A percentile compares a stretch with the other conserved stretches of the same genome.
Evolutionary conservation across 78 protist species (phyloP).

Genomic region (Diacronema lutheri): DNA sequence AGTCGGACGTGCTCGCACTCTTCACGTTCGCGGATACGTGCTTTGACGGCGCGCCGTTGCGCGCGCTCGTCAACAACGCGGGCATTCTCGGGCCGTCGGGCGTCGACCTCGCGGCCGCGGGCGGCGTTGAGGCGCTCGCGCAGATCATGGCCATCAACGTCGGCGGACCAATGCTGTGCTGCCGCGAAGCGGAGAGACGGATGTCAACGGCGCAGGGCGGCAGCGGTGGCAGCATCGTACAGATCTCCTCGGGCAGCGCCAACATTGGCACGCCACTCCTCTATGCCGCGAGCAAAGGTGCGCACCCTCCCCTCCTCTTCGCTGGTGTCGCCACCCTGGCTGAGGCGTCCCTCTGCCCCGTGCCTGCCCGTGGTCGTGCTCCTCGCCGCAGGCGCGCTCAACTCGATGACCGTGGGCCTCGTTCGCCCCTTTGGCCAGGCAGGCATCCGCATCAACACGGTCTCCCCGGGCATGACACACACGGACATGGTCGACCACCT

Average conservation of each 20-base stretch:
- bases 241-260: neutral
- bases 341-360: too few species aligned
- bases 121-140: neutral
- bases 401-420: neutral
- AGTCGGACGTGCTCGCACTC: neutral
- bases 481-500: neutral
- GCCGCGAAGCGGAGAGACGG: neutral
- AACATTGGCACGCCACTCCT: constrained; percentile 6
- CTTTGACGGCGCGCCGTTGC: neutral
- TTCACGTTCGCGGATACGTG: neutral
- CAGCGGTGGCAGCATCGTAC: neutral
- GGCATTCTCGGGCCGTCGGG: neutral
- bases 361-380: neutral
- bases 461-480: constrained; percentile 1
- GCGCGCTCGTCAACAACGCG: constrained; percentile 7
- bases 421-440: neutral
- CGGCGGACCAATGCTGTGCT: neutral
- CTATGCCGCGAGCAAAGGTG: neutral
- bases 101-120: neutral
- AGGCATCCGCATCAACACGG: neutral
- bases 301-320: too few species aligned
- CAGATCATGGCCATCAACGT: neutral
- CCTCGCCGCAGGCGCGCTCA: neutral
- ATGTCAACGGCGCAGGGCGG: neutral
- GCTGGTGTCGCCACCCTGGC: too few species aligned